These are phyloP conservation scores for Hemisphaericaspora xylofermentans DNA, from an alignment of 1,139 yeast genomes.

Conservation along the genomic window DNA sequence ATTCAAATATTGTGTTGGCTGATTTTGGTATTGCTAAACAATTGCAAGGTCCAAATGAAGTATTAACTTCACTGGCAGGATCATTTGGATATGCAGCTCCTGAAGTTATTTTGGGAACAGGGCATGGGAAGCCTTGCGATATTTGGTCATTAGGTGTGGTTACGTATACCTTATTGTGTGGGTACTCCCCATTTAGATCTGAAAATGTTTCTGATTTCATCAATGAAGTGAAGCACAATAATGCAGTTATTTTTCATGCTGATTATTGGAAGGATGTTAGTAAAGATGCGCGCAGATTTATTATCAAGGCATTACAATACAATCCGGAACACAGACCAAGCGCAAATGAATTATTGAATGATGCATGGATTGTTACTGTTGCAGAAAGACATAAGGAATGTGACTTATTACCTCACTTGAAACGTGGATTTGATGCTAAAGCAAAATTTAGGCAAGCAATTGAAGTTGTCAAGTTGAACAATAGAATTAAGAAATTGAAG, in stretches of 20 bases:
- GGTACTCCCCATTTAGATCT: slow-evolving; percentile 88
- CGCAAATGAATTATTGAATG: slow-evolving; percentile 58
- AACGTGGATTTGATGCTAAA: slow-evolving; percentile 79
- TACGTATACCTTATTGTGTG: slow-evolving; percentile 85
- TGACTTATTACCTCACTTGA: slow-evolving; percentile 68
- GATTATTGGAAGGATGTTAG: slow-evolving; percentile 85
- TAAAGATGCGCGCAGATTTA: slow-evolving; percentile 71
- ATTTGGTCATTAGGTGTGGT: slow-evolving; percentile 93
- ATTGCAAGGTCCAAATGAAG: slow-evolving; percentile 57
- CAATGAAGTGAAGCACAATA: slow-evolving; percentile 66
- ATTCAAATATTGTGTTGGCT: slow-evolving; percentile 77
- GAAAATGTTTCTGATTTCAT: slow-evolving; percentile 81
- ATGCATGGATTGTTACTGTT: slow-evolving; percentile 66
- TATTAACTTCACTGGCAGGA: slow-evolving; percentile 78
- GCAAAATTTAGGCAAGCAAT: slow-evolving; percentile 84
- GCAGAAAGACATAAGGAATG: slow-evolving; percentile 48
- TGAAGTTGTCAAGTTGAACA: slow-evolving; percentile 73
- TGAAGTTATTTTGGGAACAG: slow-evolving; percentile 71
- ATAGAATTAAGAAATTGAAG: slow-evolving; percentile 68
- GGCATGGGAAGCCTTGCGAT: slow-evolving; percentile 92
- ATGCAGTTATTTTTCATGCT: slow-evolving; percentile 79
- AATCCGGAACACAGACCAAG: slow-evolving; percentile 69
- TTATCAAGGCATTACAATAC: slow-evolving; percentile 60
- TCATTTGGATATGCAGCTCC: slow-evolving; percentile 95
- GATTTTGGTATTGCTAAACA: slow-evolving; percentile 92